Conservation (phyloP, 2,329 filamentous ascomycete species). For the Colletotrichum lentis region DNA sequence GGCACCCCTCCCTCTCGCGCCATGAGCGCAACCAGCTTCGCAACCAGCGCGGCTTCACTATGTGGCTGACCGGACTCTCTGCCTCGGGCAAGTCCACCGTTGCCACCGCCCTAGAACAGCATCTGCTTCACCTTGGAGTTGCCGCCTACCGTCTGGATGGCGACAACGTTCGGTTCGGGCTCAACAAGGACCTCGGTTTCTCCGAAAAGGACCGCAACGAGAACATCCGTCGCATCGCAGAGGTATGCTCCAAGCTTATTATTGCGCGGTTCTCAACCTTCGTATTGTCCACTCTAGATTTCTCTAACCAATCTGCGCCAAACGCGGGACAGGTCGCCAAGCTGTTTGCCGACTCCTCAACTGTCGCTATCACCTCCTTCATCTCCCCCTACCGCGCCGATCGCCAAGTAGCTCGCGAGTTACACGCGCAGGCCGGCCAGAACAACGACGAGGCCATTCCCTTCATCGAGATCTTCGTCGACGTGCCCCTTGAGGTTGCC, state of each 20-base stretch:
- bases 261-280: not conserved
- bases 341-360: conserved; percentile 90
- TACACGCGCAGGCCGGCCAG: conserved; percentile 72
- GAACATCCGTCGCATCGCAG: conserved; percentile 96
- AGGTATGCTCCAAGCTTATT: conserved; percentile 56
- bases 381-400: conserved; percentile 95
- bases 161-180: conserved; percentile 96
- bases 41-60: conserved; percentile 88
- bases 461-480: conserved; percentile 94
- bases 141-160: conserved; percentile 93
- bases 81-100: conserved; percentile 98
- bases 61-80: conserved; percentile 97
- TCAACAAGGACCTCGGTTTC: conserved; percentile 98
- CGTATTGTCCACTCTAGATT: not conserved
- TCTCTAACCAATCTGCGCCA: conserved; percentile 3
- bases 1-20: conserved; percentile 84
- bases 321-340: conserved; percentile 78
- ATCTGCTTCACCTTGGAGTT: conserved; percentile 85
- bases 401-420: conserved; percentile 78
- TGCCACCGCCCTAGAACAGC: conserved; percentile 94
- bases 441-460: conserved; percentile 74
- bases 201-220: conserved; percentile 92
- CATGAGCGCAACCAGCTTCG: conserved; percentile 77
- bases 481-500: conserved; percentile 89
- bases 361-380: conserved; percentile 92